These are phyloP conservation scores for Suaeda aralocaspica DNA, from an alignment of 148 eudicot species.

Conservation along the genomic window DNA sequence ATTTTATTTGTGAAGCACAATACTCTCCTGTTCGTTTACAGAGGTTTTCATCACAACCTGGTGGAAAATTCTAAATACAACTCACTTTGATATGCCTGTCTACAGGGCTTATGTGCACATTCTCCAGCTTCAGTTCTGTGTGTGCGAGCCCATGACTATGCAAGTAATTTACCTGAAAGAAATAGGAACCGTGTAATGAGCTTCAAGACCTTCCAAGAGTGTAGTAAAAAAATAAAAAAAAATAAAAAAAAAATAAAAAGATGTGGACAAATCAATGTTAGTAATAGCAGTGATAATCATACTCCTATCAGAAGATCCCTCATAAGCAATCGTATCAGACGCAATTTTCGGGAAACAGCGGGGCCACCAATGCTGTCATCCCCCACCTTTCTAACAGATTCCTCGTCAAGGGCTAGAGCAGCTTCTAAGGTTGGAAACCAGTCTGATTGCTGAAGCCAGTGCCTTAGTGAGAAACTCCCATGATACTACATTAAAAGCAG, in stretches of 20 bases:
- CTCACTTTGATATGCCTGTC: conserved; percentile 96
- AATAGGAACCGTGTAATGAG: conserved; percentile 1
- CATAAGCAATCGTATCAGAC: conserved; percentile 84
- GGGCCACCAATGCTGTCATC: conserved; percentile 97
- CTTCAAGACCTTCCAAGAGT: neutral
- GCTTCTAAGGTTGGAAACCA: conserved; percentile 99
- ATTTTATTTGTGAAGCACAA: neutral
- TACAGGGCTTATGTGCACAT: conserved; percentile 87
- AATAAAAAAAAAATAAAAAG: too few relatives aligned
- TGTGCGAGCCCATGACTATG: conserved; percentile 99
- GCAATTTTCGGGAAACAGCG: conserved; percentile 77
- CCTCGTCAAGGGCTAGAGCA: conserved; percentile 90
- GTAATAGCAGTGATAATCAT: conserved; percentile 26
- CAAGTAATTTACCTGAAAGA: conserved; percentile 84
- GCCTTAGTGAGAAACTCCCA: conserved; percentile 85
- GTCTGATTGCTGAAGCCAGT: conserved; percentile 97
- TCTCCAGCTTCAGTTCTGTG: conserved; percentile 92
- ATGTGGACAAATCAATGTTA: conserved; percentile 6
- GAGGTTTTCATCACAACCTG: neutral
- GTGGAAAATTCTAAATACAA: neutral
- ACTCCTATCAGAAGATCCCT: conserved; percentile 99
- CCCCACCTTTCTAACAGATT: conserved; percentile 86
- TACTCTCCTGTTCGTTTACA: neutral
- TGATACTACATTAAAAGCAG: conserved; percentile 59
- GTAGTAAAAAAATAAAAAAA: neutral